Base-by-base conservation (phyloP, 306 rosid species). In the Glycine latifolia region DNA sequence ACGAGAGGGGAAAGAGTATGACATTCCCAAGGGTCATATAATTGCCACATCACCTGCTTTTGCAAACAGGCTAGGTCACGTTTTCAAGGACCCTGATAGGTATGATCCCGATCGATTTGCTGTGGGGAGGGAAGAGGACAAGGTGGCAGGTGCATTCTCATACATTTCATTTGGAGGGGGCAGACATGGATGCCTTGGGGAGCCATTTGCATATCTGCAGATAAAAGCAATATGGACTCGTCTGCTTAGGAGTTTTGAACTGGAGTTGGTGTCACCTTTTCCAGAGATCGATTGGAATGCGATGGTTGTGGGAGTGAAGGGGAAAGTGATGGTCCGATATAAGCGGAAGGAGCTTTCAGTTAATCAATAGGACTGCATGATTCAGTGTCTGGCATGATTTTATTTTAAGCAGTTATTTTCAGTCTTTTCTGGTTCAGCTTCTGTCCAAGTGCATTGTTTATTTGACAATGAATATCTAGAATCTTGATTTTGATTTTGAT, bases 241-340 rank as follows among this genome's bases (percentile, higher is more conserved):
- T 69, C 86, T 95, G 87, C 94, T 95, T 69, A 95, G 99, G 86
- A 95, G 93, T 77, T 95, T 95, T 69, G 99, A 95, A 65, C 77
- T 95, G 73, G 99, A 95, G 84, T 87, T 91, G 69, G 54, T 90
- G 8, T 95, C 98, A 35, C 97, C 97, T 14, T 95, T 95, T 76
- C 99, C 99, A 4, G 97, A 95, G 86, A 91, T 86, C 11, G 99
- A 93, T 79, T 95, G 98, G 99, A 93, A 95, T 83, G 99, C 99
- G 86, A 95, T 95, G 99, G 98, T 95, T 73, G 99, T 95, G 0
- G 99, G 99, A 54, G 99, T 95, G 66, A 95, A 95, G 75, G 99
- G 98, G 37, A 86, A 91, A 84, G 98, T 91, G 46, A 93, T 95
- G 99, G 98, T 93, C 35, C 92, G 96, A 16, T 95, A 95, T 79